Evolutionary conservation across 192 early-diverging fungal species (phyloP).

Genomic region (Umbelopsis vinacea): DNA sequence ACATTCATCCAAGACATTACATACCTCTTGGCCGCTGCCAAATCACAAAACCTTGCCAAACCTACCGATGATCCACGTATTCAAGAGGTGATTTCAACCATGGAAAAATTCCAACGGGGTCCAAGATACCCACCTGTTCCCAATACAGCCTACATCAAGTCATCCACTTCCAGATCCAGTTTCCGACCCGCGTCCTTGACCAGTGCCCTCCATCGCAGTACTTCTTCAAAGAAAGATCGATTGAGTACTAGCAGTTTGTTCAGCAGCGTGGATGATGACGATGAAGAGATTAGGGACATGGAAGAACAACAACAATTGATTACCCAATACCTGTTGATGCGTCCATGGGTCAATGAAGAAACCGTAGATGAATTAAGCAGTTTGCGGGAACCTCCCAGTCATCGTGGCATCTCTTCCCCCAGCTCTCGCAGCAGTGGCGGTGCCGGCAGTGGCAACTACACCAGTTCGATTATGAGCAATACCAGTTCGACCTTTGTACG

Average conservation of each 20-base stretch:
- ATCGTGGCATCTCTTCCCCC: conserved; percentile 27
- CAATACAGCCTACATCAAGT: conserved; percentile 52
- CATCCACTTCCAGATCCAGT: conserved; percentile 53
- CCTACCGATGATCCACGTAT: conserved; percentile 58
- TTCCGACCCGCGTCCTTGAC: conserved; percentile 60
- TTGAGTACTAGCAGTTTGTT: conserved; percentile 32
- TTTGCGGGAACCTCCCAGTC: conserved; percentile 64
- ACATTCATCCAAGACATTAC: conserved; percentile 80
- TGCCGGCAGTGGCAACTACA: conserved; percentile 34
- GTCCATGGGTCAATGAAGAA: conserved; percentile 73
- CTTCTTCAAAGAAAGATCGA: conserved; percentile 47
- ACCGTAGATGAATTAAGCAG: conserved; percentile 76
- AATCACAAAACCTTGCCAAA: conserved; percentile 34
- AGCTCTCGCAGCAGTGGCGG: conserved; percentile 13
- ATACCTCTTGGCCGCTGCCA: conserved; percentile 70
- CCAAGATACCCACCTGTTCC: conserved; percentile 58
- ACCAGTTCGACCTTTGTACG: conserved; percentile 34
- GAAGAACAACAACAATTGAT: conserved; percentile 65
- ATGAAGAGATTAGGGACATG: conserved; percentile 63
- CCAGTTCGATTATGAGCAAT: conserved; percentile 37
- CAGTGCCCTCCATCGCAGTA: conserved; percentile 56
- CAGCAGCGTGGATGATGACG: conserved; percentile 33
- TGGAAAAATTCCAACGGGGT: conserved; percentile 62
- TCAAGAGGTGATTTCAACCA: conserved; percentile 63
- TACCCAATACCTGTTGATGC: conserved; percentile 71